Conservation (phyloP, 495 filamentous ascomycete species). For the Lasiosphaeria miniovina region DNA sequence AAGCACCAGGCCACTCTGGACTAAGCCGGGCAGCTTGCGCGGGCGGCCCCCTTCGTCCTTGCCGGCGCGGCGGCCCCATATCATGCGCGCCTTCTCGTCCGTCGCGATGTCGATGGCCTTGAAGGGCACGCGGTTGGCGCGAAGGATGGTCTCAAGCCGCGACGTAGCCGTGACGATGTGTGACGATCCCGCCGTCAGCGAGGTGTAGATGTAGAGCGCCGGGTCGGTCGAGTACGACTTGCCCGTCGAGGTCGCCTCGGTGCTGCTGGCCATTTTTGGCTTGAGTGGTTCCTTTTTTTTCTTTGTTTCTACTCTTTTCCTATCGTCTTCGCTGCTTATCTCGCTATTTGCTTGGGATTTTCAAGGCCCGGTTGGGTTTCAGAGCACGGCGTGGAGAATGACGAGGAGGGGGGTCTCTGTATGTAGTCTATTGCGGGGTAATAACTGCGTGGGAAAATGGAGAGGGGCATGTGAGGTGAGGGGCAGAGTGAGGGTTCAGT, state of each 20-base stretch:
- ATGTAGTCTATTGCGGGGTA: slow-evolving; percentile 1
- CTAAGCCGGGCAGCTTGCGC: slow-evolving; percentile 82
- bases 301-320: not conserved
- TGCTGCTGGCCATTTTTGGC: slow-evolving; percentile 42
- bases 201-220: slow-evolving; percentile 89
- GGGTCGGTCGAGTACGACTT: slow-evolving; percentile 66
- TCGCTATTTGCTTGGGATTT: not conserved
- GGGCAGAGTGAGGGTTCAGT: not conserved
- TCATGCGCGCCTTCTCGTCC: slow-evolving; percentile 83
- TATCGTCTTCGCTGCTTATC: not conserved
- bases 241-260: slow-evolving; percentile 17
- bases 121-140: slow-evolving; percentile 90
- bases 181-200: slow-evolving; percentile 89
- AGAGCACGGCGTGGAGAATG: not conserved
- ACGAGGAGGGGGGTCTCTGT: not conserved
- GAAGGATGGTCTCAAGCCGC: slow-evolving; percentile 92
- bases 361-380: slow-evolving; percentile 6
- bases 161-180: slow-evolving; percentile 96
- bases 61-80: slow-evolving; percentile 80
- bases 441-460: not conserved
- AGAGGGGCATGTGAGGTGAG: not conserved
- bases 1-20: slow-evolving; percentile 81
- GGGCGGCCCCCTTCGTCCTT: slow-evolving; percentile 57
- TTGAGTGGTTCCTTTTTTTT: slow-evolving; percentile 4
- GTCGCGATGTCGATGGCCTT: slow-evolving; percentile 89